Conservation (phyloP, 805 yeast species). For the Nakazawaea peltata region DNA sequence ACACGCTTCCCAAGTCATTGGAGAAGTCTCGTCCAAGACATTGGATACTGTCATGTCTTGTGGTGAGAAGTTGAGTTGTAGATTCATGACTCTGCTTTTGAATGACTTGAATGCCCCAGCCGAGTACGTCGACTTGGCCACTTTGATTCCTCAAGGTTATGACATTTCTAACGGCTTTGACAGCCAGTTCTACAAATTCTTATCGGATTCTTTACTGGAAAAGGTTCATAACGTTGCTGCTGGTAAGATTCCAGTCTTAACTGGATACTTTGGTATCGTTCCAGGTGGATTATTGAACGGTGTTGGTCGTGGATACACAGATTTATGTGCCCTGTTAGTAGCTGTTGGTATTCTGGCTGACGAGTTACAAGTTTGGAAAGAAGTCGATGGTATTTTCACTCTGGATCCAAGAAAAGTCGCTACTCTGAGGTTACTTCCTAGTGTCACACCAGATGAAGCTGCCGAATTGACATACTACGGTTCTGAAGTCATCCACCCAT, state of each 20-base stretch:
- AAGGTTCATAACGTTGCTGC: constrained; percentile 31
- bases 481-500: constrained; percentile 96
- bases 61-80: constrained; percentile 89
- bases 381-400: constrained; percentile 97
- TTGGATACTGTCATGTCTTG: constrained; percentile 84
- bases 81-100: constrained; percentile 80
- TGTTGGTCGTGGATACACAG: constrained; percentile 97
- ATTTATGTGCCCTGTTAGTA: constrained; percentile 91
- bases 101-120: constrained; percentile 78
- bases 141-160: constrained; percentile 56
- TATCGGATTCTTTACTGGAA: constrained; percentile 45
- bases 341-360: constrained; percentile 92
- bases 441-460: constrained; percentile 98
- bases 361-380: constrained; percentile 97
- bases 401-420: constrained; percentile 97
- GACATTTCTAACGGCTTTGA: constrained; percentile 57
- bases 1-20: constrained; percentile 84
- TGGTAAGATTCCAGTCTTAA: constrained; percentile 72
- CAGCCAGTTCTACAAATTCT: constrained; percentile 49
- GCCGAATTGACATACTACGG: constrained; percentile 98
- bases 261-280: constrained; percentile 93
- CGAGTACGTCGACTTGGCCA: constrained; percentile 69
- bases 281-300: constrained; percentile 92
- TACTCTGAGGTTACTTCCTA: constrained; percentile 72
- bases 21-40: constrained; percentile 85